phyloP scores from a whole-genome alignment of 2,329 filamentous ascomycete species.

The Fusarium kyushuense region DNA sequence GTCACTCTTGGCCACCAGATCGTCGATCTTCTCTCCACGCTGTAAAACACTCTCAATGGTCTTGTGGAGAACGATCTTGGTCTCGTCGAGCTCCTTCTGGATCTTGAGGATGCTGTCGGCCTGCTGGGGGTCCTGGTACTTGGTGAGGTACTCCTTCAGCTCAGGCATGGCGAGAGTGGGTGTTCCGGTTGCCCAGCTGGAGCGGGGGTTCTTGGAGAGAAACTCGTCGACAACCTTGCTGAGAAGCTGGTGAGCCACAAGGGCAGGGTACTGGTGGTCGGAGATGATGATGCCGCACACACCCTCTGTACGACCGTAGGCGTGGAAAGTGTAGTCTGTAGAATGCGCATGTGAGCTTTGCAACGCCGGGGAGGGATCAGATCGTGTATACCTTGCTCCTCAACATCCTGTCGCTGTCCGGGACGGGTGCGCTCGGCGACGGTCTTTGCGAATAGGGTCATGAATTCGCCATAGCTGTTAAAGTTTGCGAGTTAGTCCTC shows the following conservation, averaged over 20 bases:
- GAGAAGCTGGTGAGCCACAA: conserved; percentile 88
- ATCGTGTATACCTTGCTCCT: conserved; percentile 74
- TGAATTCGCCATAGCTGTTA: conserved; percentile 69
- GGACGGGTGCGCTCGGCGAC: conserved; percentile 86
- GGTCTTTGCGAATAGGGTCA: conserved; percentile 87
- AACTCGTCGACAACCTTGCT: conserved; percentile 92
- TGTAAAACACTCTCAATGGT: conserved; percentile 90
- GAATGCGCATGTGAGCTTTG: conserved; percentile 33
- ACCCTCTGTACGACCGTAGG: conserved; percentile 80
- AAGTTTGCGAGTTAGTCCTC: conserved; percentile 29
- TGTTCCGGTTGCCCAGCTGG: conserved; percentile 70
- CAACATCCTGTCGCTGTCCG: conserved; percentile 87
- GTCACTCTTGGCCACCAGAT: conserved; percentile 92
- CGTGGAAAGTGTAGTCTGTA: conserved; percentile 78
- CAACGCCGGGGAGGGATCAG: neutral
- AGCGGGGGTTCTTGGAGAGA: conserved; percentile 77
- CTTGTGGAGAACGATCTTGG: conserved; percentile 96
- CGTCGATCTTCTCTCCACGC: conserved; percentile 96
- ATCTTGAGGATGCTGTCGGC: conserved; percentile 96
- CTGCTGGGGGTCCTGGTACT: conserved; percentile 87
- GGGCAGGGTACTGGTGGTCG: conserved; percentile 78
- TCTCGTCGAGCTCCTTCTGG: conserved; percentile 96
- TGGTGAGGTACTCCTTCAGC: conserved; percentile 79
- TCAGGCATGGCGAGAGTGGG: conserved; percentile 73
- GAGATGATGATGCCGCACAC: conserved; percentile 82